phyloP scores from a whole-genome alignment of 108 stramenopile species.

The Cyclostephanos tholiformis region DNA sequence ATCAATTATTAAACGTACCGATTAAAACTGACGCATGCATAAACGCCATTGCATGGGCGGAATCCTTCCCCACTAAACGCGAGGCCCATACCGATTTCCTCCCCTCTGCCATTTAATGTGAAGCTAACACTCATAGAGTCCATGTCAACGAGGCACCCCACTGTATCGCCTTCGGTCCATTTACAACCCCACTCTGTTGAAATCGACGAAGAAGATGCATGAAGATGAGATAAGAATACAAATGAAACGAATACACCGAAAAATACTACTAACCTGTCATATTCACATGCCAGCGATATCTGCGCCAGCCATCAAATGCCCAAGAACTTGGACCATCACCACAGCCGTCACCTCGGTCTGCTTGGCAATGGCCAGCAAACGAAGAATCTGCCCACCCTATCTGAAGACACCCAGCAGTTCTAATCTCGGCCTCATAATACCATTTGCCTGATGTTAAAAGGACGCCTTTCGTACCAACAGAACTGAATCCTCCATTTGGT shows the following conservation, averaged over 20 bases:
- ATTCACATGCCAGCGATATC: slow-evolving; percentile 90
- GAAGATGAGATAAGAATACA: neutral
- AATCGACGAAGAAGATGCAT: neutral
- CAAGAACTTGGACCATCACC: slow-evolving; percentile 94
- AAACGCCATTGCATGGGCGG: slow-evolving; percentile 86
- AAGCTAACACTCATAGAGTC: slow-evolving; percentile 86
- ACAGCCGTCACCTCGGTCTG: slow-evolving; percentile 90
- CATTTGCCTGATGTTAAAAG: slow-evolving; percentile 85
- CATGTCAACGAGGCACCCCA: slow-evolving; percentile 90
- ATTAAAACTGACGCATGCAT: slow-evolving; percentile 90
- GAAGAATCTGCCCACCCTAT: slow-evolving; percentile 94
- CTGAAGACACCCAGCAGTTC: slow-evolving; percentile 92
- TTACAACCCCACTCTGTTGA: slow-evolving; percentile 92
- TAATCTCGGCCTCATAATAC: slow-evolving; percentile 93
- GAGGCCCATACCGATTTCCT: slow-evolving; percentile 88
- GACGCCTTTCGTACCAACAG: slow-evolving; percentile 86
- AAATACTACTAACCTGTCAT: slow-evolving; percentile 42
- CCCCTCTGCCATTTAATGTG: slow-evolving; percentile 87
- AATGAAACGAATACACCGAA: neutral
- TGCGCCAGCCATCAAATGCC: slow-evolving; percentile 96
- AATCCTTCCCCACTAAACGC: slow-evolving; percentile 85
- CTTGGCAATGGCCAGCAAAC: slow-evolving; percentile 84
- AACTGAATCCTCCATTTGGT: slow-evolving; percentile 82
- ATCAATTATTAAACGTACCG: slow-evolving; percentile 25
- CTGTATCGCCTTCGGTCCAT: slow-evolving; percentile 90